A percentile compares a stretch with the other conserved stretches of the same genome.
These are phyloP conservation scores for Podosphaera fusca DNA, from an alignment of 2,329 filamentous ascomycete species.

Conservation along the genomic window DNA sequence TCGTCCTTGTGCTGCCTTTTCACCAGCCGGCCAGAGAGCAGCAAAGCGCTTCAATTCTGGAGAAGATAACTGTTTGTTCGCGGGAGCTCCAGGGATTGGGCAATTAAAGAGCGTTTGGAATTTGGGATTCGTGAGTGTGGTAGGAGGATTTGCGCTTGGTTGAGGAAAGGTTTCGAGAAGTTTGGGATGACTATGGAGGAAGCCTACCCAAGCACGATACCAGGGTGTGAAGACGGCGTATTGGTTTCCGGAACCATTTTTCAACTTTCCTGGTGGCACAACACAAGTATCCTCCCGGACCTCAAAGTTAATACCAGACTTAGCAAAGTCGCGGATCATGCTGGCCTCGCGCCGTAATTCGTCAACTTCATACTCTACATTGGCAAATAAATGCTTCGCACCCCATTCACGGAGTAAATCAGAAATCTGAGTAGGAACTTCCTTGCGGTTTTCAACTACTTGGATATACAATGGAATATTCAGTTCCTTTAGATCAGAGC, in stretches of 20 bases:
- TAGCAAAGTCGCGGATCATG: slow-evolving; percentile 35
- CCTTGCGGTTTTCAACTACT: slow-evolving; percentile 40
- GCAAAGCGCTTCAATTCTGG: slow-evolving; percentile 35
- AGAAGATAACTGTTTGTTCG: slow-evolving; percentile 33
- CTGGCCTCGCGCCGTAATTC: slow-evolving; percentile 57
- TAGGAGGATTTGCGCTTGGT: slow-evolving; percentile 30
- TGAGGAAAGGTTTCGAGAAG: slow-evolving; percentile 37
- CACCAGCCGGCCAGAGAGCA: slow-evolving; percentile 49
- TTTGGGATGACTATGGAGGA: slow-evolving; percentile 46
- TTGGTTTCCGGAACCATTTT: slow-evolving; percentile 47
- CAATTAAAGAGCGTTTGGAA: slow-evolving; percentile 35
- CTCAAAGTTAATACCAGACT: slow-evolving; percentile 43
- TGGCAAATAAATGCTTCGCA: slow-evolving; percentile 53
- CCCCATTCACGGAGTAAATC: slow-evolving; percentile 49
- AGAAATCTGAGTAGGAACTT: slow-evolving; percentile 36
- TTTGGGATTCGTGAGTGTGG: slow-evolving; percentile 17
- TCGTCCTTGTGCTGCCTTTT: slow-evolving; percentile 42
- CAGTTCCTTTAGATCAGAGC: slow-evolving; percentile 40
- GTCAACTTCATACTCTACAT: slow-evolving; percentile 82
- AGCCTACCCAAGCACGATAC: slow-evolving; percentile 52
- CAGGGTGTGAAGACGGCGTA: slow-evolving; percentile 72
- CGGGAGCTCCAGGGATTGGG: slow-evolving; percentile 35
- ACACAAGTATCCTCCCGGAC: slow-evolving; percentile 63
- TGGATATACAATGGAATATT: slow-evolving; percentile 62
- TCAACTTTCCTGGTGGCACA: slow-evolving; percentile 47